Evolutionary conservation across 371 early-diverging fungal species (phyloP).

Genomic region (Capniomyces stellatus): DNA sequence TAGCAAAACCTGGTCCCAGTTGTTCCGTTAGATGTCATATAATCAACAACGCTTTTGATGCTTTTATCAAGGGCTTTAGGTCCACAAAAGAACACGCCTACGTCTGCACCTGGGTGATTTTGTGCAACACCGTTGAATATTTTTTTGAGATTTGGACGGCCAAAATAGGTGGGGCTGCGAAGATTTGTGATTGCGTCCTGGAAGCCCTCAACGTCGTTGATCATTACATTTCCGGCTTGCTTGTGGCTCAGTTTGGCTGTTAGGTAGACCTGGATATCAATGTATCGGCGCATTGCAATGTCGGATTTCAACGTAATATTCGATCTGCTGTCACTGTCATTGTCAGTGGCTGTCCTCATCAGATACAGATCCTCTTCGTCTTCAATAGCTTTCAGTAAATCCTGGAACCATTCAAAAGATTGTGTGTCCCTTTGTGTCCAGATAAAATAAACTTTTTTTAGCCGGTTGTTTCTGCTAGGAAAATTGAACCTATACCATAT

Average conservation of each 20-base stretch:
- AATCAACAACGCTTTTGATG: constrained; percentile 10
- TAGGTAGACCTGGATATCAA: constrained; percentile 54
- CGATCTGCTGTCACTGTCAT: constrained; percentile 12
- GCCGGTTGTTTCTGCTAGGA: constrained; percentile 21
- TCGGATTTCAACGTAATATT: not conserved
- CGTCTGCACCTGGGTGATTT: constrained; percentile 34
- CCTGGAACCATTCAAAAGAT: constrained; percentile 65
- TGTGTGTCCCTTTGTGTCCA: constrained; percentile 68
- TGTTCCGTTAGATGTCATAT: constrained; percentile 12
- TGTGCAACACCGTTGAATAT: constrained; percentile 31
- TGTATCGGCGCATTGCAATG: constrained; percentile 10
- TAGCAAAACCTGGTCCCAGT: constrained; percentile 24
- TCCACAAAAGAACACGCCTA: constrained; percentile 45
- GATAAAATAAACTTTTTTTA: constrained; percentile 70
- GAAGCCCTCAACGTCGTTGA: constrained; percentile 28
- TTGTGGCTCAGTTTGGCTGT: constrained; percentile 38
- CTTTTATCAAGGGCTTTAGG: constrained; percentile 27
- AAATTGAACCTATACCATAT: constrained; percentile 34
- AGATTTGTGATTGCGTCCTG: constrained; percentile 38
- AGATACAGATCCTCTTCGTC: constrained; percentile 31
- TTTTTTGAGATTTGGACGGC: constrained; percentile 38
- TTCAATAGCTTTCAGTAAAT: constrained; percentile 43
- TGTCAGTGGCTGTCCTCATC: constrained; percentile 30
- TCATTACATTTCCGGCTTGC: constrained; percentile 33
- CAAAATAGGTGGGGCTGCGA: constrained; percentile 38